Base-by-base conservation (phyloP, 805 yeast species). In the Saccharomycopsis schoenii region DNA sequence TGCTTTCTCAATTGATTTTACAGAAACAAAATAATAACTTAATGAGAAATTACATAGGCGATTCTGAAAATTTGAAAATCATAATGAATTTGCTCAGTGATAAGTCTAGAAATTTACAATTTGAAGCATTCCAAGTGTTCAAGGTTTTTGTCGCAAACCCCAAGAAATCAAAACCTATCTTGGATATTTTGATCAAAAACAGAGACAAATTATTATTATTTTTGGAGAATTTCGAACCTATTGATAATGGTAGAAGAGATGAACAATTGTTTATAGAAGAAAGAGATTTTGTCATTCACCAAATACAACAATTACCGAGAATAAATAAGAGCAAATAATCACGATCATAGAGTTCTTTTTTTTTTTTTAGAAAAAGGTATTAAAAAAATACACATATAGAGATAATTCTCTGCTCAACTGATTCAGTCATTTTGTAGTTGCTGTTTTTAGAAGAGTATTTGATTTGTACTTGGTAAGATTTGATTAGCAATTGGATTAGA, bases 111-210 rank as follows among this genome's bases (percentile, higher is more conserved):
- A 92, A 92, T 71, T 80, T 94, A 62, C 97, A 92, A 70, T 73
- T 83, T 60, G 98, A 94, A 71, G 91, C 96, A 3, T 94, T 94
- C 70, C 92, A 94, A 66, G 86, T 93, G 43, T 93, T 94, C 76
- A 94, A 93, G 74, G 88, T 92, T 47, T 90, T 94, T 73, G 91
- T 91, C n/a, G 98, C 97, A 4, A 94, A 94, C 72, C 99, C 99
- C 4, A 84, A 86, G 65, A 92, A 92, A 71, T 79, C 90, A 1
- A 90, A 86, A 70, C 83, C 86, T 8, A 84, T 94, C 1, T 74
- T 81, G 59, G 97, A 93, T 71, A 88, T 93, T 21, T 76, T 94
- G 66, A 82, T 85, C 55, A 91, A 92, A 69, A 94, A 94, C 72
- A 83, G 90, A 68, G 87, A 83, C 50, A 89, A 88, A 68, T 79